phyloP scores from a whole-genome alignment of 164 flowering plant species.

The Chimonanthus praecox region DNA sequence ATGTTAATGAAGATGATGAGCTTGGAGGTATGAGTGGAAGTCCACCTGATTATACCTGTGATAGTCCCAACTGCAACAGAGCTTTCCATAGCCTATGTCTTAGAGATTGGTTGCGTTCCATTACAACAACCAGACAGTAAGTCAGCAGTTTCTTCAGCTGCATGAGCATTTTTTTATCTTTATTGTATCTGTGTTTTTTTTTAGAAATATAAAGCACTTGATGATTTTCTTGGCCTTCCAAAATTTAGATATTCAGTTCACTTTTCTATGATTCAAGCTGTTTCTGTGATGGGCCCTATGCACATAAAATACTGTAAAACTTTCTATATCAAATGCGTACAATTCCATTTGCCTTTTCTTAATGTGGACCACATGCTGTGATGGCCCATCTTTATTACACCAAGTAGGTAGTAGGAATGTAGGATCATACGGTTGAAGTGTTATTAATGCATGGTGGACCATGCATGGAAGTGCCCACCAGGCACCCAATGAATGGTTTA shows the following conservation, averaged over 20 bases:
- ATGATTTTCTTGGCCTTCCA: too few relatives aligned
- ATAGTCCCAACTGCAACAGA: conserved; percentile 56
- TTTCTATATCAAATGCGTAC: too few relatives aligned
- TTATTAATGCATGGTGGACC: not conserved
- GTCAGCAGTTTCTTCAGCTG: conserved; percentile 18
- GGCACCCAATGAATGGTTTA: not conserved
- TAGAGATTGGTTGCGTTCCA: conserved; percentile 77
- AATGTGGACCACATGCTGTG: too few relatives aligned
- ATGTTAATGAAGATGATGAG: conserved; percentile 48
- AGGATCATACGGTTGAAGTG: not conserved
- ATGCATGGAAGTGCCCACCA: not conserved
- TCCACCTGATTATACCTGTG: conserved; percentile 68
- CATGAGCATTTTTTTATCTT: not conserved
- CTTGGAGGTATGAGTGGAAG: conserved; percentile 69
- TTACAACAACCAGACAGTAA: conserved; percentile 84
- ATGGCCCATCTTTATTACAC: too few relatives aligned
- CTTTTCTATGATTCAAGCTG: not conserved
- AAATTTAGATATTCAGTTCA: not conserved
- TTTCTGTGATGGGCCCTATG: not conserved
- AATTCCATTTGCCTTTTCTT: too few relatives aligned
- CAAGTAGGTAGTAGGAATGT: not conserved
- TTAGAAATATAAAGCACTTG: not conserved
- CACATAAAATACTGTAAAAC: not conserved
- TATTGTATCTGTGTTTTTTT: not conserved
- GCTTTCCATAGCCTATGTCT: conserved; percentile 78